Percentiles rank a stretch among this genome's conserved stretches.
Evolutionary conservation across 2,329 filamentous ascomycete genomes (phyloP).

Genomic region (Verticillium nonalfalfae): DNA sequence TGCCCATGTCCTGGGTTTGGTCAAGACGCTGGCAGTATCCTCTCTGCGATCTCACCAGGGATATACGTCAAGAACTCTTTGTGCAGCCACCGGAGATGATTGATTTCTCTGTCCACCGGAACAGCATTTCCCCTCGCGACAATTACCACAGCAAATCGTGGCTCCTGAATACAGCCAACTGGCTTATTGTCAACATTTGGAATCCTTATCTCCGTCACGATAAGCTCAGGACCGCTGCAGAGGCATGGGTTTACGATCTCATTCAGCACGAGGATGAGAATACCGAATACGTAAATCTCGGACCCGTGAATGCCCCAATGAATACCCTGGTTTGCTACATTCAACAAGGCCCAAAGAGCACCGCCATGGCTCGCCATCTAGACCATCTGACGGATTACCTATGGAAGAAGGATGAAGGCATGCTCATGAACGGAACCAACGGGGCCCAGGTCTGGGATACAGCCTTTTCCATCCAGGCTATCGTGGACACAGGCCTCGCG

Average conservation of each 20-base stretch:
- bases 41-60: constrained; percentile 65
- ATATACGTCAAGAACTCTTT: constrained; percentile 76
- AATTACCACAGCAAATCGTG: constrained; percentile 92
- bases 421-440: constrained; percentile 94
- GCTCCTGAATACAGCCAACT: constrained; percentile 74
- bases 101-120: constrained; percentile 70
- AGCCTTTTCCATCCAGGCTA: constrained; percentile 78
- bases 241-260: constrained; percentile 75
- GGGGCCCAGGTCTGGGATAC: constrained; percentile 99
- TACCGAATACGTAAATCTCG: constrained; percentile 78
- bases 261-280: constrained; percentile 91
- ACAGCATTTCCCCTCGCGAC: constrained; percentile 71
- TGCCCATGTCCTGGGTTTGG: constrained; percentile 87
- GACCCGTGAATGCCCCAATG: constrained; percentile 85
- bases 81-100: constrained; percentile 72
- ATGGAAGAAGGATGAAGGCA: constrained; percentile 88
- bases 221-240: constrained; percentile 61
- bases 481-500: constrained; percentile 73
- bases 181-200: constrained; percentile 73
- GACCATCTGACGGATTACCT: constrained; percentile 80
- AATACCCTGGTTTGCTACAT: constrained; percentile 85
- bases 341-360: constrained; percentile 69
- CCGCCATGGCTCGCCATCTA: constrained; percentile 67
- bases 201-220: constrained; percentile 68
- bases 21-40: constrained; percentile 77